phyloP scores from a whole-genome alignment of 2,329 filamentous ascomycete species.

The Fusarium sacchari region DNA sequence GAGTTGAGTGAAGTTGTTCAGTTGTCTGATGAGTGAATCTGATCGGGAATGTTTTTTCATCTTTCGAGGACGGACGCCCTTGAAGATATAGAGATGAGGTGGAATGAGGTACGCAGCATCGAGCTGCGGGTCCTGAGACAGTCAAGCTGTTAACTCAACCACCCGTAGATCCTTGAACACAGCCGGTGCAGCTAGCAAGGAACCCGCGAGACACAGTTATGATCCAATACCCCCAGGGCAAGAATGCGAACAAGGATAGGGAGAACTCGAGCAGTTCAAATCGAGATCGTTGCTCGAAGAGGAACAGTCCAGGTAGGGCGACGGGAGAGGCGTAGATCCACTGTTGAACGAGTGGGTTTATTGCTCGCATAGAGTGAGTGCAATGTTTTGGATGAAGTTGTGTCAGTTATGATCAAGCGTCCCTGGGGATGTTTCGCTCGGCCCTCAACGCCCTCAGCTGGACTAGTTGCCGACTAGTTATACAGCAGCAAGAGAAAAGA shows the following conservation, averaged over 20 bases:
- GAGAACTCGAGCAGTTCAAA: conserved; percentile 16
- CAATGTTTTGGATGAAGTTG: conserved; percentile 33
- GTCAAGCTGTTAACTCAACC: conserved; percentile 48
- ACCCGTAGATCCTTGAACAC: conserved; percentile 46
- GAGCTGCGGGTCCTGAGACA: conserved; percentile 50
- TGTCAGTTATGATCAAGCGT: conserved; percentile 34
- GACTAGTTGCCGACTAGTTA: conserved; percentile 33
- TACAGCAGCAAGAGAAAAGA: conserved; percentile 13
- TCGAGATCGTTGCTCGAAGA: conserved; percentile 41
- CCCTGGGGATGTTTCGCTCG: conserved; percentile 35
- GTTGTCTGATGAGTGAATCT: conserved; percentile 42
- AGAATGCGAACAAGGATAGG: conserved; percentile 48
- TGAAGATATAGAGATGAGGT: conserved; percentile 55
- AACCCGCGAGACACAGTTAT: conserved; percentile 50
- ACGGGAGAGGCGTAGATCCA: conserved; percentile 45
- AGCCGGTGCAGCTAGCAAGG: conserved; percentile 43
- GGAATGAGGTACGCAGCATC: conserved; percentile 51
- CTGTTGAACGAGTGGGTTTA: conserved; percentile 34
- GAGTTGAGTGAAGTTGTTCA: conserved; percentile 13
- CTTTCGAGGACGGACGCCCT: conserved; percentile 48
- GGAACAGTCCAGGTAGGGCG: conserved; percentile 35
- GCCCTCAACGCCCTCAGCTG: conserved; percentile 34
- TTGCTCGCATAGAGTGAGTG: conserved; percentile 41
- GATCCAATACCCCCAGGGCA: conserved; percentile 37
- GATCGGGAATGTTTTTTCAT: conserved; percentile 50